Evolutionary conservation across 768 basidiomycete genomes (phyloP), one percentile per base, ranked within the genome.

Genomic region (Fomitopsis pulvina): DNA sequence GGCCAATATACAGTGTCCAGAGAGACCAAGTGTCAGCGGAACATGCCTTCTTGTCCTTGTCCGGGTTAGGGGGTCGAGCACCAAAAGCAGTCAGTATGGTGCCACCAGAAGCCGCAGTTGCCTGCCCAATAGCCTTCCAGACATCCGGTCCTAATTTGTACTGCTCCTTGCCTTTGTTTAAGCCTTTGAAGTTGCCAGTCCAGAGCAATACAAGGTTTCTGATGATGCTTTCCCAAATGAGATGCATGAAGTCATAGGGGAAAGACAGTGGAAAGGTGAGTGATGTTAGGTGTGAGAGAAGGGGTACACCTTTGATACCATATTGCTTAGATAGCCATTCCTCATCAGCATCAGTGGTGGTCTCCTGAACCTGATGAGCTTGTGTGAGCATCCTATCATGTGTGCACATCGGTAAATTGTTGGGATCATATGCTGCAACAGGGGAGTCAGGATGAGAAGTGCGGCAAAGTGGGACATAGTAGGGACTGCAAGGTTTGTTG

Each of bases 161-260:
- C 8, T 58, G 57, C 2, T 60, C 66, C 4, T 16, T 30, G 0
- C 63, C 63, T 5, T 58, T 30, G 38, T 71, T 63, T 1, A 75
- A 55, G 6, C 55, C 68, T 53, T 76, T 77, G 63, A 63, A 76
- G 12, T 57, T 51, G 0, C 72, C 71, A 1, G 62, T 70, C 72
- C 73, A 73, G 0, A 73, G 55, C 0, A 49, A n/a, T 27, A 77
- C 56, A 1, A 80, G 62, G 42, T 70, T 73, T 20, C 55, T 58
- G 24, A 74, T 52, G 1, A 74, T 41, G 52, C 78, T 78, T 52
- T 75, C 73, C 55, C 60, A 71, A 21, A 77, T 60, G 0, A 74
- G 63, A 45, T 80, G 76, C 71, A 78, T 76, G 60, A 76, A 73
- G 45, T 79, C 75, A 52, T 70, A 68, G 0, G 74, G 74, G 20